Conservation (phyloP, 495 filamentous ascomycete species). For the Acidomyces sp. region DNA sequence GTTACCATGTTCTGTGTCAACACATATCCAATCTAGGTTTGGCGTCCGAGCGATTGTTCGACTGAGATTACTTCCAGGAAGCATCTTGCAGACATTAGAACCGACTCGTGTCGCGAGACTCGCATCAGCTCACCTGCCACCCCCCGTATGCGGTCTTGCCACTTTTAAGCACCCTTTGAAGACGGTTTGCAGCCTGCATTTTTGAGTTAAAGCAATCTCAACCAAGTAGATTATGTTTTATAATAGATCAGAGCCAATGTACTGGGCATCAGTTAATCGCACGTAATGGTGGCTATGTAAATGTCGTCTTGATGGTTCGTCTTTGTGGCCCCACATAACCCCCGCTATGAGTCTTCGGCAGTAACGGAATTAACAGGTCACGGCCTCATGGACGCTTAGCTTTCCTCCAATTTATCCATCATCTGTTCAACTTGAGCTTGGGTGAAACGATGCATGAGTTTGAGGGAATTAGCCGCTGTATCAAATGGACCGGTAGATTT, state of each 20-base stretch:
- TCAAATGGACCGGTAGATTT: conserved; percentile 26
- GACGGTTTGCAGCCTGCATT: conserved; percentile 52
- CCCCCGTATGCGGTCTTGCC: conserved; percentile 49
- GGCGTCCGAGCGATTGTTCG: conserved; percentile 47
- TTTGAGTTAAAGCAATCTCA: too few species aligned
- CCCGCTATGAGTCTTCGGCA: too few species aligned
- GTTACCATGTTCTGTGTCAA: conserved; percentile 69
- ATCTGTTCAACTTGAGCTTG: conserved; percentile 52
- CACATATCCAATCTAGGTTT: conserved; percentile 63
- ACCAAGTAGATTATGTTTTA: too few species aligned
- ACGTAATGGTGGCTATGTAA: too few species aligned
- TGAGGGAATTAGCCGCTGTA: conserved; percentile 47
- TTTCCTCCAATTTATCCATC: conserved; percentile 44
- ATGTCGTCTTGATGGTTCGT: too few species aligned
- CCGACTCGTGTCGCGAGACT: background rate
- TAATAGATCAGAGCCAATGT: too few species aligned
- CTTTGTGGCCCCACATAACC: too few species aligned
- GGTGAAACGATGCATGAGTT: conserved; percentile 76
- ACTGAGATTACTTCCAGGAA: conserved; percentile 60
- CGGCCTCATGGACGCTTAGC: too few species aligned
- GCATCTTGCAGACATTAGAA: conserved; percentile 36
- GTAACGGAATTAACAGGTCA: too few species aligned
- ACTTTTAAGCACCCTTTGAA: conserved; percentile 46
- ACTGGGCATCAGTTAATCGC: too few species aligned
- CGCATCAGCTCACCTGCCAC: conserved; percentile 27